These are phyloP conservation scores for Kodamaea arcana DNA, from an alignment of 1,139 yeast genomes.

Conservation along the genomic window DNA sequence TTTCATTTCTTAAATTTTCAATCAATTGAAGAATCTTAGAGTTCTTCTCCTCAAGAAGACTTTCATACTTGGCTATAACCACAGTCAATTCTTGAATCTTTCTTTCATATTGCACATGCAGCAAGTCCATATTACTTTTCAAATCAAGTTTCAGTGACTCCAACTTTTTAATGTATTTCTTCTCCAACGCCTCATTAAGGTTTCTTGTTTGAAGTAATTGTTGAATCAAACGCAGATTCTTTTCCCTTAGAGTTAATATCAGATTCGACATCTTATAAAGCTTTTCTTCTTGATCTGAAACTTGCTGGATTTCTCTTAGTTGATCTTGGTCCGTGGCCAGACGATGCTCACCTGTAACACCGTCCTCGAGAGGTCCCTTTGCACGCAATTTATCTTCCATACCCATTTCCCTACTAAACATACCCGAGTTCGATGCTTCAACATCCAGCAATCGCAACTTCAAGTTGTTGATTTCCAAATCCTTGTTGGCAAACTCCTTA, in stretches of 20 bases:
- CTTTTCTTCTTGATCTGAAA: conserved; percentile 18
- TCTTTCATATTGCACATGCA: conserved; percentile 12
- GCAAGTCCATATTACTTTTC: conserved; percentile 10
- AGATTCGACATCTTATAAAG: conserved; percentile 19
- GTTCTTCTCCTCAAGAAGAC: conserved; percentile 37
- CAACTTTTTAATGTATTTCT: conserved; percentile 22
- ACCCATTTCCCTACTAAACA: no score
- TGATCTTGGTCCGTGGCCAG: not conserved
- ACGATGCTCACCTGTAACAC: not conserved
- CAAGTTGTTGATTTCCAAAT: conserved; percentile 21
- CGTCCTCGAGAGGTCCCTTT: no score
- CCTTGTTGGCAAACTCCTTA: conserved; percentile 24
- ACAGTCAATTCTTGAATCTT: conserved; percentile 31
- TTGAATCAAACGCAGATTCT: conserved; percentile 16
- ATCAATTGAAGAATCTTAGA: conserved; percentile 27
- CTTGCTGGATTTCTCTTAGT: not conserved
- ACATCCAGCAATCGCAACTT: conserved; percentile 6
- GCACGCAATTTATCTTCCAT: no score
- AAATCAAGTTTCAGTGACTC: conserved; percentile 23
- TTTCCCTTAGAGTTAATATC: conserved; percentile 15
- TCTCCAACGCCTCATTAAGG: conserved; percentile 5
- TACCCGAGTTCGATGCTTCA: not conserved
- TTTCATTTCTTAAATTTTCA: not conserved
- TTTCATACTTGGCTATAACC: conserved; percentile 31
- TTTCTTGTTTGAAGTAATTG: conserved; percentile 10